Conservation (phyloP, 208 protist species). For the Acanthamoeba royreba region DNA sequence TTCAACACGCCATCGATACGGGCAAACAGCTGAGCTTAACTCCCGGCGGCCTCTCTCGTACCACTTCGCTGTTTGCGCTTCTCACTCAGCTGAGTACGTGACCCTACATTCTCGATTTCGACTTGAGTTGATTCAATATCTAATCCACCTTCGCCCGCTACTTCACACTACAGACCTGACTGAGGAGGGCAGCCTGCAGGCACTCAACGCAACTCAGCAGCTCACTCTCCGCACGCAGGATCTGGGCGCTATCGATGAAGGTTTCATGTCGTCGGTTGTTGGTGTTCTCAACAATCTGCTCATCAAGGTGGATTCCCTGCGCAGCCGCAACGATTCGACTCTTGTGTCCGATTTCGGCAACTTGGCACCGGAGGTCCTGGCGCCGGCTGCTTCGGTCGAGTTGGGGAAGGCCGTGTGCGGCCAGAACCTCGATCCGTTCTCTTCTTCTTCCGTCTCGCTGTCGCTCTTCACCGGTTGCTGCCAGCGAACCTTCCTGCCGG, state of each 20-base stretch:
- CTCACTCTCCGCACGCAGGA: not conserved
- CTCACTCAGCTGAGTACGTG: not conserved
- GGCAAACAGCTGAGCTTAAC: not conserved
- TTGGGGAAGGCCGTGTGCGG: not conserved
- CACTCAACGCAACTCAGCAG: not conserved
- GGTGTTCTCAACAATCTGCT: not conserved
- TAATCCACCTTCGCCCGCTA: too few relatives aligned
- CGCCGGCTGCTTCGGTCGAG: not conserved
- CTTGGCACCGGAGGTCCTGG: not conserved
- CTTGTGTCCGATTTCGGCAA: not conserved
- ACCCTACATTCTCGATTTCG: not conserved
- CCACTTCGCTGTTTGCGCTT: not conserved
- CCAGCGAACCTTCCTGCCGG: not conserved
- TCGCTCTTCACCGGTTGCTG: not conserved
- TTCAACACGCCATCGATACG: not conserved
- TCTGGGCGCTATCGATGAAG: not conserved
- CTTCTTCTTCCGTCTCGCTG: not conserved
- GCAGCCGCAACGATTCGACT: not conserved
- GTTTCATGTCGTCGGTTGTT: not conserved
- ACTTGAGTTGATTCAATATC: not conserved
- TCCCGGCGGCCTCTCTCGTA: not conserved
- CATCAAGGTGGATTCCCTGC: not conserved
- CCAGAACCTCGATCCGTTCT: not conserved
- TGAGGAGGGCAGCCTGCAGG: not conserved
- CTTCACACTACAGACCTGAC: not conserved